A percentile compares a stretch with the other conserved stretches of the same genome.
phyloP scores from a whole-genome alignment of 1,284 basidiomycete genomes.

The Cryptococcus hybrid region DNA sequence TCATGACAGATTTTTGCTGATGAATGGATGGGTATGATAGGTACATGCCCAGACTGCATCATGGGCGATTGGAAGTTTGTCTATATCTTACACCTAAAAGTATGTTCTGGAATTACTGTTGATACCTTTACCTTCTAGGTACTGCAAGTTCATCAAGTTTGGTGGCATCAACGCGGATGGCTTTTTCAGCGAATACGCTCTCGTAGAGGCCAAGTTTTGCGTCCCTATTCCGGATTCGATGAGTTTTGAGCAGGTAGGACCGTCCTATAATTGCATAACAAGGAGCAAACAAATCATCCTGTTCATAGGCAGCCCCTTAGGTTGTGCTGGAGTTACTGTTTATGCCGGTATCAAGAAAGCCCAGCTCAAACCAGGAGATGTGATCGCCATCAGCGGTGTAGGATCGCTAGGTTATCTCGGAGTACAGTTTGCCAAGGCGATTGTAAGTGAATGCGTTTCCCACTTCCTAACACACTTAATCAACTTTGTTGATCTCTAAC shows the following conservation, averaged over 20 bases:
- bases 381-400: slow-evolving; percentile 29
- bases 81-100: background rate
- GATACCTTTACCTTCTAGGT: slow-evolving; percentile 5
- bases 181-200: slow-evolving; percentile 27
- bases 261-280: background rate
- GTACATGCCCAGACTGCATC: slow-evolving; percentile 19
- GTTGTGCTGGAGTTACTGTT: slow-evolving; percentile 31
- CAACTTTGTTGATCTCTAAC: background rate
- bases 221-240: slow-evolving; percentile 20
- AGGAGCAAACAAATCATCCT: background rate
- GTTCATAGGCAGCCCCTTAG: slow-evolving; percentile 25
- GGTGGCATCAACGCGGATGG: slow-evolving; percentile 25
- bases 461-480: background rate
- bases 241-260: slow-evolving; percentile 23
- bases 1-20: background rate
- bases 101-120: background rate
- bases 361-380: slow-evolving; percentile 16
- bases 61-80: slow-evolving; percentile 19
- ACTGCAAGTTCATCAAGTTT: slow-evolving; percentile 19
- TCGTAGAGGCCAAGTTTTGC: slow-evolving; percentile 17
- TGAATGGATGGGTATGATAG: slow-evolving; percentile 1
- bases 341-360: slow-evolving; percentile 27
- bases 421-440: slow-evolving; percentile 30
- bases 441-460: slow-evolving; percentile 13
- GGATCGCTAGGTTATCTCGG: slow-evolving; percentile 29